Conservation (phyloP, 163 green algal genomes). For the Prototheca cutis region DNA sequence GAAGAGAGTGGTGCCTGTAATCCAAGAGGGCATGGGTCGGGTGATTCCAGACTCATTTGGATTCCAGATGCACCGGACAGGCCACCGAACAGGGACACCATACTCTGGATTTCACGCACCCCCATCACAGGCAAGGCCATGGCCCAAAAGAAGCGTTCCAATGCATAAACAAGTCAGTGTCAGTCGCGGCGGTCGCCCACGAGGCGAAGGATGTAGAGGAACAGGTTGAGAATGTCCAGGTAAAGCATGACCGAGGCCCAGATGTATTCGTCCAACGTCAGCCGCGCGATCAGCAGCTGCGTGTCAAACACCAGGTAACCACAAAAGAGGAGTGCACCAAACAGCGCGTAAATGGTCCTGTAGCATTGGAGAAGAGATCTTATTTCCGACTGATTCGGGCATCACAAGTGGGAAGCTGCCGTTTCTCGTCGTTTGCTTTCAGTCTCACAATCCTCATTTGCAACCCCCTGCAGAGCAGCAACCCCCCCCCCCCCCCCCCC, state of each 20-base stretch:
- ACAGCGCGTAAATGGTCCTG: slow-evolving; percentile 47
- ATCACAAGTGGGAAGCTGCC: no score
- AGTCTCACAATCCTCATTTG: no score
- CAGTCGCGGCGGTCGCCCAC: slow-evolving; percentile 16
- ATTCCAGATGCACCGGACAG: neutral
- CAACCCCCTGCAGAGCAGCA: no score
- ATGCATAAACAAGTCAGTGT: neutral
- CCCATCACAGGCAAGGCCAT: neutral
- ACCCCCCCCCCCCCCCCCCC: no score
- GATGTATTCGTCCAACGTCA: slow-evolving; percentile 45
- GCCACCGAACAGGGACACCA: neutral
- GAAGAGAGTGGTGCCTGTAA: no score
- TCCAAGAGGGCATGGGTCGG: no score
- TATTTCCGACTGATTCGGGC: no score
- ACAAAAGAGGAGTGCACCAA: slow-evolving; percentile 55
- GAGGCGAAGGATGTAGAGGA: slow-evolving; percentile 45
- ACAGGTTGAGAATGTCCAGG: slow-evolving; percentile 56
- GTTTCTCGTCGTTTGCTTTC: no score
- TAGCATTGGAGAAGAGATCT: no score
- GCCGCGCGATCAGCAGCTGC: slow-evolving; percentile 37
- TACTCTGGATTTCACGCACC: neutral
- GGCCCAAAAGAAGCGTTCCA: neutral
- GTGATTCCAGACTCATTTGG: no score
- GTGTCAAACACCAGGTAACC: slow-evolving; percentile 58
- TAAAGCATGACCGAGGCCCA: slow-evolving; percentile 44